Base-by-base conservation (phyloP, 192 early-diverging fungal genomes). In the Gorgonomyces haynaldii region DNA sequence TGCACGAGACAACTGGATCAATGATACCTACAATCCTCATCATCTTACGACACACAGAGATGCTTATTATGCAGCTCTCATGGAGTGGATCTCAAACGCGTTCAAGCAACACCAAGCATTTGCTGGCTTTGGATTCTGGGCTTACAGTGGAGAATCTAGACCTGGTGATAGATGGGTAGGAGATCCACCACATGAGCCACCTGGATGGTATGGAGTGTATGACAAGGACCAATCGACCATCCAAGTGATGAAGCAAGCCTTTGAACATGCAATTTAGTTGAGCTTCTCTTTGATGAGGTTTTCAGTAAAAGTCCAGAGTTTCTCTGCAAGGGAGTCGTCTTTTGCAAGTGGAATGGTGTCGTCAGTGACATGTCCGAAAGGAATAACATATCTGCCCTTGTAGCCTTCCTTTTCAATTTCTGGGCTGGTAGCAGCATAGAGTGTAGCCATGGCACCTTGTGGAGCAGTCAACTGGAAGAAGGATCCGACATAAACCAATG, bases 191-290 rank as follows among this genome's bases (percentile, higher is more conserved):
- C 75, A 78, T 51, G 74, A 78, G 51, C n/a, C n/a, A n/a, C n/a
- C 62, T 15, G 77, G 81, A 21, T 82, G 81, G 81, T 76, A 81
- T 56, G 66, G 72, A 60, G 63, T 82, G 8, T 82, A 79, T 29
- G 67, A 82, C 50, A 56, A 56, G 0, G 80, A 82, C 39, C 39
- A 20, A 10, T 49, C 46, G 8, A 49, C 46, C 2, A 5, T 49
- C 2, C 15, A 12, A 3, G 16, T 38, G 29, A 49, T 49, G 46
- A n/a, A n/a, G n/a, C n/a, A n/a, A n/a, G n/a, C n/a, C n/a, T n/a
- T n/a, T n/a, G n/a, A n/a, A n/a, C n/a, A n/a, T n/a, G n/a, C n/a
- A n/a, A n/a, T n/a, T n/a, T n/a, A 43, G 3, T 9, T 21, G 12
- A 43, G 26, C 17, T 43, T 43, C 22, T 43, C 26, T n/a, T 43